Evolutionary conservation across 768 basidiomycete species (phyloP), one percentile per base, ranked within the genome.

Genomic region (Candolleomyces aberdarensis): DNA sequence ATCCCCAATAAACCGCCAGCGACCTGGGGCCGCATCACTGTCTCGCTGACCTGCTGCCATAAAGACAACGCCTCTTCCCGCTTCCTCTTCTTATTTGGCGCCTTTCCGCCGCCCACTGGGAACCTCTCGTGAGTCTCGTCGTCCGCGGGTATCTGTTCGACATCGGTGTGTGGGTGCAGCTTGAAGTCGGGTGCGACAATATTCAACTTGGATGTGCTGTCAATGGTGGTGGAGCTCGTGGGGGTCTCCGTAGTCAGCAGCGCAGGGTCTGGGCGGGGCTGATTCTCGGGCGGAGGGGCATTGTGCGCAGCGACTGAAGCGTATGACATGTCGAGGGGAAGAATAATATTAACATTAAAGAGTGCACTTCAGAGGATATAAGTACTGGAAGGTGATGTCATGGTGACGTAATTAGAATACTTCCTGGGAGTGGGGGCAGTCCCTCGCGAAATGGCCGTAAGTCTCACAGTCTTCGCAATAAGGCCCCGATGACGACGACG

Each of bases 401-500:
- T 66, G 53, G 65, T 64, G 64, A 67, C 36, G 61, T 63, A 65
- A 56, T 77, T 75, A 95, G 75, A 95, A 96, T 60, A 95, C 89
- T 74, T 96, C 94, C 72, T 87, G 73, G 11, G 92, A 92, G 71
- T 93, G 85, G 44, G 92, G 92, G 69, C 94, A 96, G 62, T 93
- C 83, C 40, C 81, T 82, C 5, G 92, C 84, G 41, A 79, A 68
- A 71, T 95, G 93, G 8, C 92, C 93, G 56, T 83, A 80, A 60
- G 83, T 83, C 76, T 94, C 94, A 69, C 94, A 95, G 64, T 95
- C 92, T 57, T 87, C 89, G 70, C 94, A 95, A 68, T 83, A 90
- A 44, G 83, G 66, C 56, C 80, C 81, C 17, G 70, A 59, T 41
- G 58, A 61, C 41, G 56, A 58, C 58, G 65, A 61, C 57, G 59